phyloP scores from a whole-genome alignment of 345 rosid genomes.

The Corchorus olitorius region DNA sequence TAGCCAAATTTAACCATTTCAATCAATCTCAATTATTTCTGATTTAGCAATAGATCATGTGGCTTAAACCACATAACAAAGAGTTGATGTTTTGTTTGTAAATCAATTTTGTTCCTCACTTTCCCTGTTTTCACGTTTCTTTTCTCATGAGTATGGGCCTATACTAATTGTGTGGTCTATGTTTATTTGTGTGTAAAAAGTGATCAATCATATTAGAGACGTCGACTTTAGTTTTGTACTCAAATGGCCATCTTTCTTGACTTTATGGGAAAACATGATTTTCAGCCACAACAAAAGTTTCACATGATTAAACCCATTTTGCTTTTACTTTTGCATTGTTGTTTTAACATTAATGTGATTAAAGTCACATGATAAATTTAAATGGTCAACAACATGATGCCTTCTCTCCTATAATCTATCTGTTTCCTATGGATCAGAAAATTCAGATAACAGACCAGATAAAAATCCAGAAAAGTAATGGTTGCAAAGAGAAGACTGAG shows the following conservation, averaged over 20 bases:
- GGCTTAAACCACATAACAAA: neutral
- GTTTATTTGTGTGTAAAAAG: neutral
- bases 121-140: neutral
- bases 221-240: neutral
- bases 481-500: neutral
- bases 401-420: neutral
- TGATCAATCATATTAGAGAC: neutral
- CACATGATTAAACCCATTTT: neutral
- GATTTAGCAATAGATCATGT: neutral
- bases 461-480: neutral
- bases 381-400: neutral
- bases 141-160: neutral
- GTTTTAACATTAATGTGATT: neutral
- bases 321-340: neutral
- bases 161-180: neutral
- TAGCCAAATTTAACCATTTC: neutral
- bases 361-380: neutral
- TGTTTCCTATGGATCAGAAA: neutral
- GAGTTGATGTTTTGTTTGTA: neutral
- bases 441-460: neutral
- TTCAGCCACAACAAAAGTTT: neutral
- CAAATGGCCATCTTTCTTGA: neutral
- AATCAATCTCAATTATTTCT: neutral
- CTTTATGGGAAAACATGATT: neutral
- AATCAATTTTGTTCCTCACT: neutral